These are phyloP conservation scores for Lentinula boryana DNA, from an alignment of 768 basidiomycete genomes.

Conservation along the genomic window DNA sequence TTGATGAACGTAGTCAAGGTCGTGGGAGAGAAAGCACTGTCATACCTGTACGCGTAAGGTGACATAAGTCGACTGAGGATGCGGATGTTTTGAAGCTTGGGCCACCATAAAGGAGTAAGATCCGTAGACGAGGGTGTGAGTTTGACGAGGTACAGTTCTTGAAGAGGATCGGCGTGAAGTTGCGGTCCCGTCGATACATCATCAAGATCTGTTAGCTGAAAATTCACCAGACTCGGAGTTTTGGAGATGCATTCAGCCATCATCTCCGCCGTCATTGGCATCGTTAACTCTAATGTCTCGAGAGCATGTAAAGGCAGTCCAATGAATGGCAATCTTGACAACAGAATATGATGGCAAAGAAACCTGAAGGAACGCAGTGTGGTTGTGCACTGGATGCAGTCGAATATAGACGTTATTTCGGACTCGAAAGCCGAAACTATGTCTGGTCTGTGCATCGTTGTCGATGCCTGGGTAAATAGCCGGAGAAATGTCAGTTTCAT, in stretches of 20 bases:
- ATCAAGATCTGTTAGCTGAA: background rate
- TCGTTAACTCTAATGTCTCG: background rate
- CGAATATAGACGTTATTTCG: background rate
- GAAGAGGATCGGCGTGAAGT: background rate
- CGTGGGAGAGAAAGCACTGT: background rate
- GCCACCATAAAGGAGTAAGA: background rate
- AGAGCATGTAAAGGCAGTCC: background rate
- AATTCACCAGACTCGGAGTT: background rate
- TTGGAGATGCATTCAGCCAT: background rate
- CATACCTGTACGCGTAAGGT: background rate
- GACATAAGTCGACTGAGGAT: background rate
- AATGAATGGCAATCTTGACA: background rate
- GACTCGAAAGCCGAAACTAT: background rate
- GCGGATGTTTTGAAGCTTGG: background rate
- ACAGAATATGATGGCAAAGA: background rate
- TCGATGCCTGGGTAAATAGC: background rate
- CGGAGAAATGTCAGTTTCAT: background rate
- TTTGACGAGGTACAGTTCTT: background rate
- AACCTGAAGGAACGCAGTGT: background rate
- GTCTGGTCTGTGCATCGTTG: background rate
- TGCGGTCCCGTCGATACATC: background rate
- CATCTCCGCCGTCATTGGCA: background rate
- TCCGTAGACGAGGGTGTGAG: background rate
- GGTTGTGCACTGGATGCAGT: background rate
- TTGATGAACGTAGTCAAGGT: background rate